Conservation (phyloP, 164 flowering plant genomes). For the Tetrastigma voinierianum region DNA sequence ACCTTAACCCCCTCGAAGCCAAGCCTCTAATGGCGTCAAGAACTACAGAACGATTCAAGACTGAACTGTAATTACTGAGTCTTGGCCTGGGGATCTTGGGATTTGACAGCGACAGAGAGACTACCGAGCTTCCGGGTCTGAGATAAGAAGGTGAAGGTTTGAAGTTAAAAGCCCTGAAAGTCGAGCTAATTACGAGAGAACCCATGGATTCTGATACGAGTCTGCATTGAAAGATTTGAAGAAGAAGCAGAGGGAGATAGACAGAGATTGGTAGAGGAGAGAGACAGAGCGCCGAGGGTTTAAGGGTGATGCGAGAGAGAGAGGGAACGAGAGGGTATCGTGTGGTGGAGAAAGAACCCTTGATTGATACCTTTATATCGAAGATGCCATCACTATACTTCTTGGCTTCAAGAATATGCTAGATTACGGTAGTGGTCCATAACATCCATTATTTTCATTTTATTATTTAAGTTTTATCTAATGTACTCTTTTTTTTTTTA, state of each 20-base stretch:
- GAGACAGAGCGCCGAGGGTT: background rate
- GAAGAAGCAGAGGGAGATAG: too few relatives aligned
- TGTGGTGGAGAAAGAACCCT: slow-evolving; percentile 18
- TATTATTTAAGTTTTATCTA: too few relatives aligned
- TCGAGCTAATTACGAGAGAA: too few relatives aligned
- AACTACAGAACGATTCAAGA: slow-evolving; percentile 31
- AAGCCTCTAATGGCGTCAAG: slow-evolving; percentile 34
- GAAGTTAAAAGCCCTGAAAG: too few relatives aligned
- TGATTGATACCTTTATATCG: slow-evolving; percentile 4
- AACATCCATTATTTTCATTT: too few relatives aligned
- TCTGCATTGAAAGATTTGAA: too few relatives aligned
- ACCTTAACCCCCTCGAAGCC: slow-evolving; percentile 29
- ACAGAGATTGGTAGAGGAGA: background rate
- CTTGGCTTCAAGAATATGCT: slow-evolving; percentile 7
- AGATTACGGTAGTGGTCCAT: background rate
- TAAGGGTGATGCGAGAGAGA: background rate
- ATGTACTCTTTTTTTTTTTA: too few relatives aligned
- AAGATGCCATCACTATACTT: slow-evolving; percentile 12
- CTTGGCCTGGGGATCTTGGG: slow-evolving; percentile 6
- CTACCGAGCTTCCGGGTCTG: slow-evolving; percentile 5
- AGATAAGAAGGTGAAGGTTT: background rate
- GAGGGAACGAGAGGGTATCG: background rate
- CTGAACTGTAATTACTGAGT: slow-evolving; percentile 4
- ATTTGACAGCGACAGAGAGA: slow-evolving; percentile 19
- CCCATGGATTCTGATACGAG: too few relatives aligned